A percentile compares a stretch with the other conserved stretches of the same genome.
These are phyloP conservation scores for Breviolum minutum DNA, from an alignment of 73 alveolate species.

Conservation along the genomic window DNA sequence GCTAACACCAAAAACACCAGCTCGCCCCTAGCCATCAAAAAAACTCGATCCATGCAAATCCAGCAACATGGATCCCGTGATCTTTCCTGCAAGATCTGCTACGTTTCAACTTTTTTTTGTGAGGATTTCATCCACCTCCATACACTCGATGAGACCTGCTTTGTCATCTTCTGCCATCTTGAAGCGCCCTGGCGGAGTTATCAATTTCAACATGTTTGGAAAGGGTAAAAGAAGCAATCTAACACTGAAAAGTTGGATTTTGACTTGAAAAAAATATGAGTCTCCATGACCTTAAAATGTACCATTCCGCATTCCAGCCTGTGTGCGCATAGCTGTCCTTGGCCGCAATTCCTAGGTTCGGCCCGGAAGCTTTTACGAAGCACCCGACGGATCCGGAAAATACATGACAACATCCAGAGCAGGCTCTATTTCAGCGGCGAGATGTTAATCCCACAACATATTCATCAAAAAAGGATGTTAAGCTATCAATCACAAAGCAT, in stretches of 20 bases:
- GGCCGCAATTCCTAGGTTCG: conserved; percentile 38
- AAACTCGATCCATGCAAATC: no score
- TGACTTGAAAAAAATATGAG: no score
- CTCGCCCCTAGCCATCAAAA: neutral
- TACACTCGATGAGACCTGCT: conserved; percentile 58
- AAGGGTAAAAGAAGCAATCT: no score
- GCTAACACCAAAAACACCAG: neutral
- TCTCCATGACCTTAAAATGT: no score
- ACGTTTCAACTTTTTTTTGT: no score
- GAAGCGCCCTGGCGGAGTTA: neutral
- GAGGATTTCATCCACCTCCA: neutral
- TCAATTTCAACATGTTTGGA: no score
- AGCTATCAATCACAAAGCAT: neutral
- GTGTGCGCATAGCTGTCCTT: conserved; percentile 48
- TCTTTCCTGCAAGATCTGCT: neutral
- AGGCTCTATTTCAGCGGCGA: no score
- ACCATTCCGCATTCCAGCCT: neutral
- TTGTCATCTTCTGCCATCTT: conserved; percentile 38
- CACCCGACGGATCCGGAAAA: no score
- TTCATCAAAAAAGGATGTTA: no score
- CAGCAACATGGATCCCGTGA: neutral
- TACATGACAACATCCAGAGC: no score
- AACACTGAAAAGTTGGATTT: no score
- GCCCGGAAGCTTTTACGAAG: no score
- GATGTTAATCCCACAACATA: neutral